These are phyloP conservation scores for Colletotrichum tabaci DNA, from an alignment of 2,329 filamentous ascomycete species.

Conservation along the genomic window DNA sequence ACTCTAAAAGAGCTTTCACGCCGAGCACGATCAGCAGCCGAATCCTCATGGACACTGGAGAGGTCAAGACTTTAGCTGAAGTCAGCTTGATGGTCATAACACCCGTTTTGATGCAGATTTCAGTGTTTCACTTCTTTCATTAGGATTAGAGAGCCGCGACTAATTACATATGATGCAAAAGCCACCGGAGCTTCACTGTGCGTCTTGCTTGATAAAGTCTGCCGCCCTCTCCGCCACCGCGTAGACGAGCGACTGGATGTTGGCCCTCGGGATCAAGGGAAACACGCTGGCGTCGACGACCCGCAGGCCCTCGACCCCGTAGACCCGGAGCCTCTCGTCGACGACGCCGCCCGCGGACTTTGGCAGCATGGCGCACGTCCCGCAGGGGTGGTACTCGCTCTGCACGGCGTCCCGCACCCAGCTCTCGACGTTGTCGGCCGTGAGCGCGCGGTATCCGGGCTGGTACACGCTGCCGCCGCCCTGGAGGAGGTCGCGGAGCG, in stretches of 20 bases:
- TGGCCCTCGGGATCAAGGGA: slow-evolving; percentile 50
- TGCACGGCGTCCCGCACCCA: slow-evolving; percentile 29
- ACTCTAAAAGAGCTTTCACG: too few relatives aligned
- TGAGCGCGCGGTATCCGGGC: slow-evolving; percentile 32
- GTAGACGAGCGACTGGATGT: slow-evolving; percentile 53
- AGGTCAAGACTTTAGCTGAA: too few relatives aligned
- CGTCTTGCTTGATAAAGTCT: slow-evolving; percentile 31
- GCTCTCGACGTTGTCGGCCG: slow-evolving; percentile 21
- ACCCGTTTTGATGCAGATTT: too few relatives aligned
- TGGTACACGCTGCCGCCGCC: slow-evolving; percentile 25
- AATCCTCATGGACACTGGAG: too few relatives aligned
- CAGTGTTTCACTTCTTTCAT: too few relatives aligned
- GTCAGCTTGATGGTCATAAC: too few relatives aligned
- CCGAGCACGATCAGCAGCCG: too few relatives aligned
- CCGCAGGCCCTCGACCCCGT: slow-evolving; percentile 48
- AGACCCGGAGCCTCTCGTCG: slow-evolving; percentile 49
- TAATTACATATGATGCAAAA: neutral
- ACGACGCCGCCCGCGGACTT: slow-evolving; percentile 49
- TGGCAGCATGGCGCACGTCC: slow-evolving; percentile 39
- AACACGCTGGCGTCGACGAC: slow-evolving; percentile 52
- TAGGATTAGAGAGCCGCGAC: rapidly evolving
- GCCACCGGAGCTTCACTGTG: neutral
- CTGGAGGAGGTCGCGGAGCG: slow-evolving; percentile 32
- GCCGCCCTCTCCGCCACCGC: slow-evolving; percentile 52
- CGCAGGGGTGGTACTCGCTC: slow-evolving; percentile 41